Percentiles rank a stretch among this genome's conserved stretches.
These are phyloP conservation scores for Candida piceae DNA, from an alignment of 805 yeast genomes.

Conservation along the genomic window DNA sequence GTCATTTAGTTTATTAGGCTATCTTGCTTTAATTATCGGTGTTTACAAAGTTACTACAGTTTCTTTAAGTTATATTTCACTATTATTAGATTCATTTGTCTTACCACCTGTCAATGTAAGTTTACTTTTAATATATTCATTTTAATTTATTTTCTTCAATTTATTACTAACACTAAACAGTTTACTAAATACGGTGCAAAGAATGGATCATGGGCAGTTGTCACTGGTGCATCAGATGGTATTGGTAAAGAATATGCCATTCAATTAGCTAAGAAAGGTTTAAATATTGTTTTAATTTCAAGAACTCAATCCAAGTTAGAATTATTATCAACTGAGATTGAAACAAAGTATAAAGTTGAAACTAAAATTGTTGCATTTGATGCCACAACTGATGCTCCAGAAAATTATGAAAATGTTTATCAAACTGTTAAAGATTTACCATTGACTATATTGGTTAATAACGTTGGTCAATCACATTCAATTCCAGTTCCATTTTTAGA, in stretches of 20 bases:
- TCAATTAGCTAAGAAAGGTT: conserved; percentile 82
- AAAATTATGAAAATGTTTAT: conserved; percentile 50
- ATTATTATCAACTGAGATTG: conserved; percentile 57
- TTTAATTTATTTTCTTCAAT: too few relatives aligned
- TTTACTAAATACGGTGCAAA: conserved; percentile 72
- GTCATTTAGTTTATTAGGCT: conserved; percentile 18
- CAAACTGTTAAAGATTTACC: conserved; percentile 47
- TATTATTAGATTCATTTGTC: conserved; percentile 58
- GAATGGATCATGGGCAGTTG: conserved; percentile 80
- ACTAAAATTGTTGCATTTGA: conserved; percentile 74
- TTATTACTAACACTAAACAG: conserved; percentile 4
- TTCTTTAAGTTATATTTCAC: conserved; percentile 43
- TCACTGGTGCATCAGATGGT: conserved; percentile 97
- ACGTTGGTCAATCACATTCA: conserved; percentile 92
- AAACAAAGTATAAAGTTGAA: conserved; percentile 51
- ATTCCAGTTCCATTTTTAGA: conserved; percentile 92
- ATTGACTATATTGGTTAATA: conserved; percentile 76
- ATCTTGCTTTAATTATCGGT: conserved; percentile 53
- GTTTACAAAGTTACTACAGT: conserved; percentile 50
- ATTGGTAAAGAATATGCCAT: conserved; percentile 88
- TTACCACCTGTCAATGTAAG: conserved; percentile 49
- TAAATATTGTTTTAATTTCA: conserved; percentile 78
- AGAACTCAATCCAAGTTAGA: conserved; percentile 78
- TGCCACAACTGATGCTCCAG: conserved; percentile 56
- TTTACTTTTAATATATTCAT: too few relatives aligned